Evolutionary conservation across 2,329 filamentous ascomycete genomes (phyloP).

Genomic region (Colletotrichum sp.): DNA sequence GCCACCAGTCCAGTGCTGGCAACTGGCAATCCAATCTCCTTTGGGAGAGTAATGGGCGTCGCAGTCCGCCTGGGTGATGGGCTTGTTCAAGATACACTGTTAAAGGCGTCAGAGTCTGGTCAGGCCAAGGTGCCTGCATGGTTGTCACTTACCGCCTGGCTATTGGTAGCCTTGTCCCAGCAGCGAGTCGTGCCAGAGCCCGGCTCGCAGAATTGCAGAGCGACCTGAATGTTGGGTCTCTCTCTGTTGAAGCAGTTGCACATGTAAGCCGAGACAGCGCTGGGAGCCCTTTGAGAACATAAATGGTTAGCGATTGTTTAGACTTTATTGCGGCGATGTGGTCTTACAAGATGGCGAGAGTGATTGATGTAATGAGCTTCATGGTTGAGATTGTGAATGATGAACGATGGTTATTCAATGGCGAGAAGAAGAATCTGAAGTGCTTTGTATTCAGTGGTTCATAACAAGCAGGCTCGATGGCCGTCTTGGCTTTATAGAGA

Average conservation of each 20-base stretch:
- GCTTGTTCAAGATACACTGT: neutral
- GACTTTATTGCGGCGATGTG: neutral
- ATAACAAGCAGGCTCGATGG: neutral
- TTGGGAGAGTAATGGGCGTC: neutral
- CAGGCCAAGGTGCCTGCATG: neutral
- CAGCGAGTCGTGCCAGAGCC: neutral
- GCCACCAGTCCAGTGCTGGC: neutral
- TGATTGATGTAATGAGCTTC: neutral
- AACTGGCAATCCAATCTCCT: neutral
- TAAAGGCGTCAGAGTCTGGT: fast-evolving
- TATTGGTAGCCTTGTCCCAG: neutral
- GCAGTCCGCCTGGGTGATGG: neutral
- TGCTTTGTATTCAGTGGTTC: neutral
- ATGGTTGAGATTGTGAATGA: neutral
- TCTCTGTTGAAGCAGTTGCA: neutral
- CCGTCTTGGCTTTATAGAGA: neutral
- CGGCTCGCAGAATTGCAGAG: neutral
- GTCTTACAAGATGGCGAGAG: neutral
- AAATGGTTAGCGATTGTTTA: neutral
- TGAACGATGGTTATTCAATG: neutral
- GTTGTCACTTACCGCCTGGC: neutral
- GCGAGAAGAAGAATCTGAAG: neutral
- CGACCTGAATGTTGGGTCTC: neutral
- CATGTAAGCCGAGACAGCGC: neutral
- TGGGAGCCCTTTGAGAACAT: neutral